These are phyloP conservation scores for Auricularia sp. DNA, from an alignment of 768 basidiomycete genomes.

Conservation along the genomic window DNA sequence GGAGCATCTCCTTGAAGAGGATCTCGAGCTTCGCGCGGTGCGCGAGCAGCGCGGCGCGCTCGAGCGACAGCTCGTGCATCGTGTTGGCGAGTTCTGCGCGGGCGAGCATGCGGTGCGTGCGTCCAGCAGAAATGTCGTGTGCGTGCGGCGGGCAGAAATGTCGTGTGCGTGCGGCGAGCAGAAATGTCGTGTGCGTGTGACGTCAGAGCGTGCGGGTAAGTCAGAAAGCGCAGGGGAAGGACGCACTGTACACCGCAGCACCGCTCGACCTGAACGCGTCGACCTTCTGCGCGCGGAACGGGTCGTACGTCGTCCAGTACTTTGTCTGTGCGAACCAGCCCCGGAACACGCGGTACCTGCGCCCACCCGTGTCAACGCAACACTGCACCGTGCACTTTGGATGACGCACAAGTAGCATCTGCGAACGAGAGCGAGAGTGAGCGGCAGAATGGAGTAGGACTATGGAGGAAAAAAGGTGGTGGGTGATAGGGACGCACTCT, in stretches of 20 bases:
- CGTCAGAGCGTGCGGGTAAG: too few species aligned
- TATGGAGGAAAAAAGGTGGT: too few species aligned
- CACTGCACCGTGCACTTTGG: background rate
- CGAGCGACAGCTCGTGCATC: constrained; percentile 53
- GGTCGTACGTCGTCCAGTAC: constrained; percentile 71
- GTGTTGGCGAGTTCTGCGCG: constrained; percentile 58
- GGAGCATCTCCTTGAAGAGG: constrained; percentile 75
- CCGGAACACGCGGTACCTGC: constrained; percentile 78
- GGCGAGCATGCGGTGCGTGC: background rate
- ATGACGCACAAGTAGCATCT: constrained; percentile 64
- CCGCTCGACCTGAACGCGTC: constrained; percentile 74
- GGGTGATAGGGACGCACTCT: too few species aligned
- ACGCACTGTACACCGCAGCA: constrained; percentile 66
- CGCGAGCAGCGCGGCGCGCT: constrained; percentile 32
- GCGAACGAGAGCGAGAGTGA: too few species aligned
- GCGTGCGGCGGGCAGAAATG: background rate
- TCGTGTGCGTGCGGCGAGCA: background rate
- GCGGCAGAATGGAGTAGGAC: too few species aligned
- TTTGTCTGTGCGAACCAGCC: constrained; percentile 56
- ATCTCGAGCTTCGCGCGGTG: constrained; percentile 47
- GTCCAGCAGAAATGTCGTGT: background rate
- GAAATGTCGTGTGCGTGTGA: background rate
- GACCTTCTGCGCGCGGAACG: constrained; percentile 71
- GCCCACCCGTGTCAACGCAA: background rate
- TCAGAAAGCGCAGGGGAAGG: background rate